Evolutionary conservation across 2,329 filamentous ascomycete genomes (phyloP), one percentile per base, ranked within the genome.

Genomic region (Coniella vitis): DNA sequence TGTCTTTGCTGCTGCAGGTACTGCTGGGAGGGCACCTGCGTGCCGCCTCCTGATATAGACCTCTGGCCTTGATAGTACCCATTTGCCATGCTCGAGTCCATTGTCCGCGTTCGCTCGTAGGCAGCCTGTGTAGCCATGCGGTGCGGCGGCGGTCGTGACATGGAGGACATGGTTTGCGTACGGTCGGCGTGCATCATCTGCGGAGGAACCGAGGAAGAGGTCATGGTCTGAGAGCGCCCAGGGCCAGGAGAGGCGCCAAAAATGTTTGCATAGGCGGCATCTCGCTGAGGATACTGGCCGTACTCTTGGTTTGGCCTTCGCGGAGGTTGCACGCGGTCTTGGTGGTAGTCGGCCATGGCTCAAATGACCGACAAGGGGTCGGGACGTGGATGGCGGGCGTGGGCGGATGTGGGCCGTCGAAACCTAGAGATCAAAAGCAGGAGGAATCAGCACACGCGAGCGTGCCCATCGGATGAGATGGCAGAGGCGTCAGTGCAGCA

Each of bases 171-270:
- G 52, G 89, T 94, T 57, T 88, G 84, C 41, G 89, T 88, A 59
- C 90, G 81, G 58, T 86, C 87, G 45, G 71, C 70, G 47, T 73
- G 73, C 60, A 69, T 70, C 64, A 73, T 71, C 59, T 71, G 66
- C 42, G 73, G 69, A 43, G 65, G 69, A 51, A 69, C 62, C 19
- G 84, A 77, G 56, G 89, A 84, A 48, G 87, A 90, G 55, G 84
- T 93, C 90, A 97, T 96, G 21, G 91, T 96, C 63, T 96, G 90
- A 50, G 90, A 94, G 65, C 93, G 85, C 51, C 91, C 91, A 39
- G 87, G 81, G 40, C 89, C 89, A 56, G 88, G 90, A 56, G 87
- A 79, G 56, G 83, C 83, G 58, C 91, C 93, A 65, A 97, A 98
- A 64, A 97, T 97, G 70, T 91, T 91, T 57, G 87, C 89, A 68